Evolutionary conservation across 1,284 basidiomycete genomes (phyloP).

Genomic region (Ganoderma lingzhi): DNA sequence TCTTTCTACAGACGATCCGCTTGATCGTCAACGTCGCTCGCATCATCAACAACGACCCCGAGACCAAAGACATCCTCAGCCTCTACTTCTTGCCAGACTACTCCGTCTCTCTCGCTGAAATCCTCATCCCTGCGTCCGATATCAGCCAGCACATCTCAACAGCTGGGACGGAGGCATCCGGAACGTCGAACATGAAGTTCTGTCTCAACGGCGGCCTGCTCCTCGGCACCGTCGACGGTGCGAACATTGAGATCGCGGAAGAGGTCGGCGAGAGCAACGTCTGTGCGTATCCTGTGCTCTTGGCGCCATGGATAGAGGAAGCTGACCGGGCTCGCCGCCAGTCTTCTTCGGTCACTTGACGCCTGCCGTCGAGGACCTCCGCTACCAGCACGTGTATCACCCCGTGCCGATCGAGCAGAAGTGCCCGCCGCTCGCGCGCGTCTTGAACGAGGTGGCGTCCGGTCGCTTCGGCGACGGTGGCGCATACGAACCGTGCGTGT

Average conservation of each 20-base stretch:
- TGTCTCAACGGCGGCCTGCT: constrained; percentile 89
- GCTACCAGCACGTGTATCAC: constrained; percentile 86
- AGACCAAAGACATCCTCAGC: constrained; percentile 84
- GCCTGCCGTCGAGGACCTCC: constrained; percentile 82
- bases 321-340: constrained; percentile 35
- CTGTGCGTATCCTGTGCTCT: constrained; percentile 55
- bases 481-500: constrained; percentile 80
- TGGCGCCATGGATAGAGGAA: constrained; percentile 13
- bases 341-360: constrained; percentile 89
- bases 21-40: constrained; percentile 90
- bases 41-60: constrained; percentile 86
- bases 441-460: constrained; percentile 74
- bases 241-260: constrained; percentile 95
- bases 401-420: constrained; percentile 82
- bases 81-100: constrained; percentile 92
- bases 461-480: constrained; percentile 81
- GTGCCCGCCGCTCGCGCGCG: constrained; percentile 79
- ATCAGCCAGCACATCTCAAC: constrained; percentile 95
- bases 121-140: constrained; percentile 91
- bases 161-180: constrained; percentile 91
- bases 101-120: constrained; percentile 88
- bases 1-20: constrained; percentile 74
- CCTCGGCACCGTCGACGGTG: constrained; percentile 85
- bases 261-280: constrained; percentile 81
- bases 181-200: constrained; percentile 95